Conservation (phyloP, 495 filamentous ascomycete species). For the Neurospora sp. region DNA sequence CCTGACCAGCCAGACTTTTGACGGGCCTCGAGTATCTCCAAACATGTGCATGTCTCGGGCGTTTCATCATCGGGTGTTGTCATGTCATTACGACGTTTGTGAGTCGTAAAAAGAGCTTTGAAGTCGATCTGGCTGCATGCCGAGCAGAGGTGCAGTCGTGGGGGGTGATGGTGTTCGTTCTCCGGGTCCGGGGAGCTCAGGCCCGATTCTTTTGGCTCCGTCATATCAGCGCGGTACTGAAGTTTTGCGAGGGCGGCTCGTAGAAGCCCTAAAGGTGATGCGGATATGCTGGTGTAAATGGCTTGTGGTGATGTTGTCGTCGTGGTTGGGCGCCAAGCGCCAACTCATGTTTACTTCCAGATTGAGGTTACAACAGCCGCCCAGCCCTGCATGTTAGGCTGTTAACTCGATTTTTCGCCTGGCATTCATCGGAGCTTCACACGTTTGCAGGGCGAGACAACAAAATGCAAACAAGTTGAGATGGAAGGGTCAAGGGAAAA, state of each 20-base stretch:
- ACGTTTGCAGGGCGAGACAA: neutral
- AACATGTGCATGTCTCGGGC: neutral
- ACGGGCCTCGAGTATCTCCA: neutral
- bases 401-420: neutral
- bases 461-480: neutral
- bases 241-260: neutral
- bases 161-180: neutral
- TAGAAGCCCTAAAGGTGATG: neutral
- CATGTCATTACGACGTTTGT: neutral
- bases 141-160: neutral
- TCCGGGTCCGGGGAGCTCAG: neutral
- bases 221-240: neutral
- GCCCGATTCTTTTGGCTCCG: neutral
- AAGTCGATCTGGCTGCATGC: neutral
- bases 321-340: neutral
- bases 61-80: too few relatives aligned
- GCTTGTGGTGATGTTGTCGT: neutral
- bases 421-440: neutral
- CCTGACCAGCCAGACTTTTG: neutral
- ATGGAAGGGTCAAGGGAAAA: too few relatives aligned
- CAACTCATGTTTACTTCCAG: neutral
- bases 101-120: neutral
- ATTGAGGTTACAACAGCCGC: neutral
- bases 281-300: neutral
- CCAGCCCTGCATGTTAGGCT: neutral